Base-by-base conservation (phyloP, 2,329 filamentous ascomycete species). In the Aspergillus spinulosporus region DNA sequence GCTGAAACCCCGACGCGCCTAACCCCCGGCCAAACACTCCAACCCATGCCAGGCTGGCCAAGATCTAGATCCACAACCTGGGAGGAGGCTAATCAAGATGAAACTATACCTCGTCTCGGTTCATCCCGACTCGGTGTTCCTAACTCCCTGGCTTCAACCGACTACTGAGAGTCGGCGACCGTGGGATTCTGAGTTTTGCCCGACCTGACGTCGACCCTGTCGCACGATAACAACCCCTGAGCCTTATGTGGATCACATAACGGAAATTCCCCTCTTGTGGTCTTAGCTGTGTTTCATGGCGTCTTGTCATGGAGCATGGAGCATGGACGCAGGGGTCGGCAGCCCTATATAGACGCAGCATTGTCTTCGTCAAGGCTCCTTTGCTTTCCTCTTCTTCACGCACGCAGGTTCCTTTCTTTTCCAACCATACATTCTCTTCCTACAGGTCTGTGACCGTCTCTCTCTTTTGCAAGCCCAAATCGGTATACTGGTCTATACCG, bases 401-500 rank as follows among this genome's bases (percentile, higher is more conserved):
- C 62, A 64, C 60, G 56, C 56, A 62, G 62, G 58, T 39, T 54
- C 43, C 56, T 58, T 57, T 52, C 57, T 56, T 51, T 49, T 21
- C 52, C 34, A 37, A 37, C 34, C 47, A 44, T 21, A 21, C 62
- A 58, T 57, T 65, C 56, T 58, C 52, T 62, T 63, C 49, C 21
- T 34, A 46, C 49, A 39, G 63, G 63, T 65, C 63, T 58, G 62
- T 62, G 62, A 65, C 63, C 62, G 46, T 60, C 53, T 32, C 58
- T 55, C 59, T 62, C 60, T 60, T 62, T 64, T 21, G 44, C 12
- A 40, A 39, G 15, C 15, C 15, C 29, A 46, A 36, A 37, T 52
- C 45, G 63, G 63, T 65, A 61, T 65, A 65, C 62, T 58, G 63
- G 63, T 37, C 34, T 65, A 65, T 65, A 65, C 63, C 52, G 28